Conservation (phyloP, 1,139 yeast genomes). For the Saccharomyces hybrid region DNA sequence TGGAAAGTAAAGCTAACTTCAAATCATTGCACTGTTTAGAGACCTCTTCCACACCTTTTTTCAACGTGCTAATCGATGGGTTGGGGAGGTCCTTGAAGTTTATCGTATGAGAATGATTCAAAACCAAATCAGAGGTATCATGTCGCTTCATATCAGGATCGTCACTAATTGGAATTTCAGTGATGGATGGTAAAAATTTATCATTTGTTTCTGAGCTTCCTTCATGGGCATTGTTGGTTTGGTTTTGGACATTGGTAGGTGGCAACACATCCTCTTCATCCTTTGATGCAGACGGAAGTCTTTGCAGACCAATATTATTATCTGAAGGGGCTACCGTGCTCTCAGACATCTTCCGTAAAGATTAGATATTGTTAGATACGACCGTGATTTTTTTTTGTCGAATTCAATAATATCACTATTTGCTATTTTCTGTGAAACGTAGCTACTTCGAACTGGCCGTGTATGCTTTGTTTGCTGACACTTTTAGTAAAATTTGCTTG, state of each 20-base stretch:
- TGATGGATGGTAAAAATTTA: neutral
- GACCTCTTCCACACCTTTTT: constrained; percentile 6
- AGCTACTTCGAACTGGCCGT: neutral
- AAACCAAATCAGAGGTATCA: neutral
- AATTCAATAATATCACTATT: neutral
- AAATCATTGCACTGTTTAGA: constrained; percentile 10
- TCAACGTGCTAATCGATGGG: neutral
- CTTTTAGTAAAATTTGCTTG: neutral
- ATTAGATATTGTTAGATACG: neutral
- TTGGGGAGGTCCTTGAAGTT: neutral
- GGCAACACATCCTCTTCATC: neutral
- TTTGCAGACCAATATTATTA: neutral
- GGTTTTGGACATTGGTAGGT: neutral
- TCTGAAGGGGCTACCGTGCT: neutral
- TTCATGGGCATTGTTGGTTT: neutral
- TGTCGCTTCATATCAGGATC: neutral
- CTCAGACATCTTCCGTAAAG: neutral
- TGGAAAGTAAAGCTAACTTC: constrained; percentile 14
- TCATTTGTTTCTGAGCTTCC: neutral
- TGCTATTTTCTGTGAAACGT: neutral
- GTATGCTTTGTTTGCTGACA: neutral
- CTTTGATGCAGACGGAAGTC: neutral
- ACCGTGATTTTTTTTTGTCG: neutral
- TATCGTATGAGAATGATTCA: neutral
- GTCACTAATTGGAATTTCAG: neutral